Conservation (phyloP, 495 filamentous ascomycete genomes). For the Geoglossum glabrum region DNA sequence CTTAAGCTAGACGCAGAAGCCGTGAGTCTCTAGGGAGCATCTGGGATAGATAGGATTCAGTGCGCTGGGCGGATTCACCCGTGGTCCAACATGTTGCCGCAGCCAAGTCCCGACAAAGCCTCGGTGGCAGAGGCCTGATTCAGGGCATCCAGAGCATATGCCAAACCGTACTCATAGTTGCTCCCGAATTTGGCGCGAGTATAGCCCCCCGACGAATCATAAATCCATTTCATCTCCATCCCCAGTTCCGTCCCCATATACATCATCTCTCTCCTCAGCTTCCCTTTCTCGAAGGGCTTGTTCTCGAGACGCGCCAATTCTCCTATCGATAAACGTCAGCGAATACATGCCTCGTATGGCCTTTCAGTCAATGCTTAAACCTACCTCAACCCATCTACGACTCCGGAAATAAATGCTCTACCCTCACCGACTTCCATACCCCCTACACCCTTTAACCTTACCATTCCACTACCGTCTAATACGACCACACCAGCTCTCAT, state of each 20-base stretch:
- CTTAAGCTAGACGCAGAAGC: background rate
- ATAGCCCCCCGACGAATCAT: background rate
- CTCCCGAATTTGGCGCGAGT: background rate
- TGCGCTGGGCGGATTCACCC: no score
- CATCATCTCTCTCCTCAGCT: conserved; percentile 19
- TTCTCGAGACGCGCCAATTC: conserved; percentile 20
- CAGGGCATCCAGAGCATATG: background rate
- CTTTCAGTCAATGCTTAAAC: background rate
- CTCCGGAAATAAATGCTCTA: conserved; percentile 61
- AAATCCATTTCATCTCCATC: conserved; percentile 19
- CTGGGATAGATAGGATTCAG: no score
- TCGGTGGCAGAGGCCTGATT: background rate
- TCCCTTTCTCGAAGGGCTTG: conserved; percentile 18
- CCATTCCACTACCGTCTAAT: conserved; percentile 51
- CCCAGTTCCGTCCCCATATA: conserved; percentile 14
- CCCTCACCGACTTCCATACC: conserved; percentile 81
- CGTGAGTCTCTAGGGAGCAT: background rate
- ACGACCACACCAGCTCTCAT: conserved; percentile 52
- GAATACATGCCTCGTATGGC: background rate
- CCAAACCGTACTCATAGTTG: no score
- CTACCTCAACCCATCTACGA: conserved; percentile 64
- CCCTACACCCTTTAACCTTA: conserved; percentile 65
- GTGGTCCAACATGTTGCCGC: no score
- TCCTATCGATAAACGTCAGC: conserved; percentile 11
- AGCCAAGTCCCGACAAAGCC: background rate